Percentiles rank a stretch among this genome's conserved stretches.
These are phyloP conservation scores for Vaccinium vitisidaea DNA, from an alignment of 148 eudicot species.

Conservation along the genomic window DNA sequence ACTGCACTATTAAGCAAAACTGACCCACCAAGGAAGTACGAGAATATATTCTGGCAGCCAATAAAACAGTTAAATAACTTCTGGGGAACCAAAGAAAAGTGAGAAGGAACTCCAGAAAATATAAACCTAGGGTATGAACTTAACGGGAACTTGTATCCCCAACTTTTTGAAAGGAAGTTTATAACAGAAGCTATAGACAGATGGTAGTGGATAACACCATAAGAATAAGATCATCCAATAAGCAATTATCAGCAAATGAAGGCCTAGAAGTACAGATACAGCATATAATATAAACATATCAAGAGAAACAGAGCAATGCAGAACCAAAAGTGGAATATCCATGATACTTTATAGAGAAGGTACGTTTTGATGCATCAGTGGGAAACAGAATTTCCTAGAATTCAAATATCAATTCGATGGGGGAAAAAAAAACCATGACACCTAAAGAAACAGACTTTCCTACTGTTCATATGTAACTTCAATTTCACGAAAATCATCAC, in stretches of 20 bases:
- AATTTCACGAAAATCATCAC: background rate
- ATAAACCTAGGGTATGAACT: background rate
- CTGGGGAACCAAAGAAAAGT: background rate
- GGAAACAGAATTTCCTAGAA: background rate
- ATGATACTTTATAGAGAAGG: background rate
- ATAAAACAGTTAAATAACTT: background rate
- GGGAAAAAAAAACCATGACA: background rate
- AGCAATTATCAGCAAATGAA: background rate
- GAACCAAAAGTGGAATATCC: background rate
- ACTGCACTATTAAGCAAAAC: slow-evolving; percentile 1
- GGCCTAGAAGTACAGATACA: background rate
- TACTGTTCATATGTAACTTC: background rate
- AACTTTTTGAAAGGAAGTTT: background rate
- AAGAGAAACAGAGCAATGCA: background rate
- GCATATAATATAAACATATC: background rate
- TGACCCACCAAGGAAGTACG: background rate
- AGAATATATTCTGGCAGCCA: slow-evolving; percentile 8
- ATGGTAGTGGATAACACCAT: background rate
- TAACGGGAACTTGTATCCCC: background rate
- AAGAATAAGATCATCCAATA: background rate
- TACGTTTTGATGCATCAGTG: background rate
- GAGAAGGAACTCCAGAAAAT: background rate
- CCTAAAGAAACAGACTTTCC: background rate
- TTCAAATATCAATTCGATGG: slow-evolving; percentile 3
- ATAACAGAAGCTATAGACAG: background rate